phyloP scores from a whole-genome alignment of 1,139 yeast genomes.

The Geotrichum candidum region DNA sequence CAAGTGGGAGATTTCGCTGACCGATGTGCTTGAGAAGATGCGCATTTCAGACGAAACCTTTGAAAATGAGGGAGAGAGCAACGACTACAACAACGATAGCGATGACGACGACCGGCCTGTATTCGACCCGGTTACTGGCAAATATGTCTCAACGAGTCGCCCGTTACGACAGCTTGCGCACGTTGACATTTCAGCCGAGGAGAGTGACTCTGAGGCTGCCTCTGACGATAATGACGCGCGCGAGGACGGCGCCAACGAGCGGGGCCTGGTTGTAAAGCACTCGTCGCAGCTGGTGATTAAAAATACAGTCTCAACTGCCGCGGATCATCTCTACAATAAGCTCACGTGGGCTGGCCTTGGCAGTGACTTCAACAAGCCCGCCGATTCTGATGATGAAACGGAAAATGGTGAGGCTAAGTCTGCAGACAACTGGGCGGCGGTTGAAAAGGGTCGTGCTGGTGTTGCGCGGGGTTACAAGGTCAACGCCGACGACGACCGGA shows the following conservation, averaged over 20 bases:
- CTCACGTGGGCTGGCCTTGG: constrained; percentile 85
- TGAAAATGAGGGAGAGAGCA: constrained; percentile 25
- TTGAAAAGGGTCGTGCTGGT: constrained; percentile 80
- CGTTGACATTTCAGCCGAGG: constrained; percentile 47
- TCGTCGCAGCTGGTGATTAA: constrained; percentile 59
- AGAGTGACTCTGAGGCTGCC: constrained; percentile 20
- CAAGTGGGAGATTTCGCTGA: constrained; percentile 81
- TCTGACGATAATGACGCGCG: constrained; percentile 13
- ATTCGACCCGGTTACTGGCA: constrained; percentile 86
- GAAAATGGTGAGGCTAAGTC: constrained; percentile 32
- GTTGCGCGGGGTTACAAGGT: constrained; percentile 78
- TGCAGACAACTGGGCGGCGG: constrained; percentile 46
- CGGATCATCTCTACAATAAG: constrained; percentile 63
- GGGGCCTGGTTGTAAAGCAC: constrained; percentile 52
- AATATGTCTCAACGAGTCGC: constrained; percentile 55
- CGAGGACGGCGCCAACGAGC: constrained; percentile 27
- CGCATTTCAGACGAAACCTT: constrained; percentile 34
- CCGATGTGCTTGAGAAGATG: constrained; percentile 39
- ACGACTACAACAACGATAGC: constrained; percentile 29
- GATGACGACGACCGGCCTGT: constrained; percentile 68
- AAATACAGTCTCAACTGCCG: constrained; percentile 86
- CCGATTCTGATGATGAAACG: constrained; percentile 35
- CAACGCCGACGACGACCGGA: constrained; percentile 18
- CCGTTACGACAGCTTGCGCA: constrained; percentile 68
- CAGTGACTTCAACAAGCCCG: constrained; percentile 51